Evolutionary conservation across 352 stramenopile genomes (phyloP).

Genomic region (Pilasporangium apinafurcum): DNA sequence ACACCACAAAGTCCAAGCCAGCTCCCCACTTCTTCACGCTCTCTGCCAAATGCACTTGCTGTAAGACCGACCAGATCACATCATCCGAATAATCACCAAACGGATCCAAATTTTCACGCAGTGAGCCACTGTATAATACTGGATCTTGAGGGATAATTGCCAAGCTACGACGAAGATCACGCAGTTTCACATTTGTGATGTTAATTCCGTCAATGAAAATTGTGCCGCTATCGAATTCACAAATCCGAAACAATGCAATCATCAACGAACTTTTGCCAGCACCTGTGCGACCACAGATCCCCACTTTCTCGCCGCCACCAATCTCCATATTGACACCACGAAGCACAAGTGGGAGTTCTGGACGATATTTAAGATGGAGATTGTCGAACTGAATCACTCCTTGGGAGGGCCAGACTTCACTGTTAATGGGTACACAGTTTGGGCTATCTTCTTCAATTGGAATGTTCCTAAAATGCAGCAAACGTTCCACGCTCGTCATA

Average conservation of each 20-base stretch:
- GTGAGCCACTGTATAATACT: conserved; percentile 12
- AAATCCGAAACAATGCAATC: conserved; percentile 17
- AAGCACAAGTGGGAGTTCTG: conserved; percentile 14
- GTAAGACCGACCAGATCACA: conserved; percentile 66
- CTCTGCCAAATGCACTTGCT: conserved; percentile 67
- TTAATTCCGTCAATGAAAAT: conserved; percentile 83
- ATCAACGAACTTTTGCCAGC: conserved; percentile 20
- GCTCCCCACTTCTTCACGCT: conserved; percentile 1
- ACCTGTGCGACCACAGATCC: conserved; percentile 25
- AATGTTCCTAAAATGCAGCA: conserved; percentile 27
- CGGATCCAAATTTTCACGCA: conserved; percentile 21
- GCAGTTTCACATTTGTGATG: conserved; percentile 20
- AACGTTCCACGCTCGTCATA: conserved; percentile 33
- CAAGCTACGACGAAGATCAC: conserved; percentile 14
- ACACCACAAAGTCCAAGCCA: conserved; percentile 17
- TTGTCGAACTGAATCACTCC: conserved; percentile 24
- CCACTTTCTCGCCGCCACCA: conserved; percentile 16
- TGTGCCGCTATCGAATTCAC: conserved; percentile 36
- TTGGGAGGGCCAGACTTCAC: neutral
- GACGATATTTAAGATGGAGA: conserved; percentile 21
- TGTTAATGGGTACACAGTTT: neutral
- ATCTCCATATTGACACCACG: conserved; percentile 19
- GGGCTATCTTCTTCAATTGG: neutral
- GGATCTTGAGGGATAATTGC: conserved; percentile 33
- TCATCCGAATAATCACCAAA: conserved; percentile 37